Evolutionary conservation across 495 filamentous ascomycete species (phyloP), one percentile per base, ranked within the genome.

Genomic region (Filosporella fistucella): DNA sequence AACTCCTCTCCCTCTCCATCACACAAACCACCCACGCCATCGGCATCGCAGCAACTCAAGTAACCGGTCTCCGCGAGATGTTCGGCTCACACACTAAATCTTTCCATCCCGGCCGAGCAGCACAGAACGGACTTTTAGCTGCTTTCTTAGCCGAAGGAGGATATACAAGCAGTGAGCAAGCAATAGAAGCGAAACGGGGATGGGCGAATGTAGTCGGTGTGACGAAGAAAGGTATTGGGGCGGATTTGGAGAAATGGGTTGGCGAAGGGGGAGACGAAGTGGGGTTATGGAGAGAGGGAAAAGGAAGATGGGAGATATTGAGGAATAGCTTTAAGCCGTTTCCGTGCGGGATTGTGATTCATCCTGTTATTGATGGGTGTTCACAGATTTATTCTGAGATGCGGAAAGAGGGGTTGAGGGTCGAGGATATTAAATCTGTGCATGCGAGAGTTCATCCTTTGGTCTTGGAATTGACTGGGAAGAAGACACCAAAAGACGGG

Each of bases 51-150:
- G 66, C 72, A 1, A 74, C 72, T 10, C 74, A 77, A 45, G 74
- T 75, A 0, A 62, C 69, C 2, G 73, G 75, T 5, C 63, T 77
- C 45, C 66, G 74, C 13, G 73, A 72, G 36, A 70, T 72, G 64
- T 79, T 76, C 46, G 75, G 75, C 17, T 72, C 71, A 11, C 68
- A 77, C 57, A 75, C 75, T 11, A 79, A 79, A 49, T 70, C 71
- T 3, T 73, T 79, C 51, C 74, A 77, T 55, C 61, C 70, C 13
- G 75, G 73, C 1, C 69, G 73, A 1, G 72, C 72, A 4, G 71
- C 75, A 0, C 72, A 77, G 54, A 68, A 62, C 26, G 75, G 74
- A 4, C 58, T 77, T 22, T 38, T 75, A 17, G 75, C 74, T n/a
- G 75, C 69, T 13, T 39, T 77, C 2, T 51, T 79, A 10, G 74